Conservation (phyloP, 768 basidiomycete species). For the Boletus fagicola region DNA sequence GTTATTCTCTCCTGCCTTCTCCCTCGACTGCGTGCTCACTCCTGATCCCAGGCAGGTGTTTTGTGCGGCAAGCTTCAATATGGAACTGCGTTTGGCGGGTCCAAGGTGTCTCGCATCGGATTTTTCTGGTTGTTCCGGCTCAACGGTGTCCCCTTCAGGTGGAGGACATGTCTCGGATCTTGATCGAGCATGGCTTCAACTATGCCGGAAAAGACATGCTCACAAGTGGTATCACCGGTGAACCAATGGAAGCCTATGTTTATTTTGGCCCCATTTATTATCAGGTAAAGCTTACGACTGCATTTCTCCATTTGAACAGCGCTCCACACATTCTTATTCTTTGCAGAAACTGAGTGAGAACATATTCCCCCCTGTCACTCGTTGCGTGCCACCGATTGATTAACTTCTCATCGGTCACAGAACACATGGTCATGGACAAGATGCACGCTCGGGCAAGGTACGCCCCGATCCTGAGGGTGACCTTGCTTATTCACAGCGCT, state of each 20-base stretch:
- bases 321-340: conserved; percentile 1
- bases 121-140: conserved; percentile 6
- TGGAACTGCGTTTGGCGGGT: conserved; percentile 96
- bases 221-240: conserved; percentile 96
- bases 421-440: conserved; percentile 99
- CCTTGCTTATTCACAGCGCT: conserved; percentile 6
- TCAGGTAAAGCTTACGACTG: conserved; percentile 53
- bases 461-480: conserved; percentile 22
- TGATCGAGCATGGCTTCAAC: conserved; percentile 93
- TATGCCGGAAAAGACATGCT: conserved; percentile 99
- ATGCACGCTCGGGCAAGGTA: conserved; percentile 98
- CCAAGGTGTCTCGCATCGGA: conserved; percentile 58
- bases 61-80: conserved; percentile 86
- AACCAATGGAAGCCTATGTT: conserved; percentile 93
- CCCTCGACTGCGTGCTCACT: conserved; percentile 3
- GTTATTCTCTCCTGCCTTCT: conserved; percentile 34
- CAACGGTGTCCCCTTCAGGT: conserved; percentile 48
- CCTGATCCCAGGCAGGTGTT: conserved; percentile 72
- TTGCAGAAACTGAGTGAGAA: conserved; percentile 86
- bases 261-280: conserved; percentile 99
- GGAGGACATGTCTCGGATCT: conserved; percentile 96
- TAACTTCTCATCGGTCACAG: conserved; percentile 37
- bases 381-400: conserved; percentile 3
- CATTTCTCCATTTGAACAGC: conserved; percentile 2
- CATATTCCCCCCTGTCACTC: background rate